Conservation (phyloP, 345 rosid species). For the Trapa incisa region DNA sequence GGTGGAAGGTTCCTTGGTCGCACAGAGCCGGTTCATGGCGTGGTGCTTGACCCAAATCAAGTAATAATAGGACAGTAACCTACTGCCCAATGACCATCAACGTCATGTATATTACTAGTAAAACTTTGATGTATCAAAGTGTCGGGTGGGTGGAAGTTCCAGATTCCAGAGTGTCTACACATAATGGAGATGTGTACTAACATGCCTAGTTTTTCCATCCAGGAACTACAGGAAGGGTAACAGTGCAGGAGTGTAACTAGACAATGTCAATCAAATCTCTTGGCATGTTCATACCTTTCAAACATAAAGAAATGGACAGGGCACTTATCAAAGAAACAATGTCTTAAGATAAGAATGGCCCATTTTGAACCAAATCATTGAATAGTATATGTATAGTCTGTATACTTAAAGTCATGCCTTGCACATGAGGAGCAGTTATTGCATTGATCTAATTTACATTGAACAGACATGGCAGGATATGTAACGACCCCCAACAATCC, state of each 20-base stretch:
- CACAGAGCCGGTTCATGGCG: conserved; percentile 34
- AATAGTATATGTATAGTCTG: neutral
- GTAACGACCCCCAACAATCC: neutral
- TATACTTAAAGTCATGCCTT: neutral
- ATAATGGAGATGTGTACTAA: no score
- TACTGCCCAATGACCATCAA: conserved; percentile 7
- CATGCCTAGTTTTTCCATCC: no score
- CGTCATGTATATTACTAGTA: neutral
- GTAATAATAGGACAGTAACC: conserved; percentile 7
- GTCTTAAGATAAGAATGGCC: neutral
- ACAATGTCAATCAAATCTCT: no score
- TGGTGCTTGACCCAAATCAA: conserved; percentile 42
- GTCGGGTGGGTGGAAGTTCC: no score
- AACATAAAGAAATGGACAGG: no score
- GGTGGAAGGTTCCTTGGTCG: conserved; percentile 19
- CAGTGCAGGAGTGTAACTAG: no score
- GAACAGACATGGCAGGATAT: neutral
- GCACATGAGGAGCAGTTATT: neutral
- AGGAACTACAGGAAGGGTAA: no score
- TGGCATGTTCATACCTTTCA: no score
- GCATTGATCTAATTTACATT: conserved; percentile 2
- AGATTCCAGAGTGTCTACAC: no score
- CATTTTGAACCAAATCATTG: neutral
- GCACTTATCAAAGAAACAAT: neutral
- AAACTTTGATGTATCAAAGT: neutral